phyloP scores from a whole-genome alignment of 305 asterid species.

The Fraxinus latifolia region DNA sequence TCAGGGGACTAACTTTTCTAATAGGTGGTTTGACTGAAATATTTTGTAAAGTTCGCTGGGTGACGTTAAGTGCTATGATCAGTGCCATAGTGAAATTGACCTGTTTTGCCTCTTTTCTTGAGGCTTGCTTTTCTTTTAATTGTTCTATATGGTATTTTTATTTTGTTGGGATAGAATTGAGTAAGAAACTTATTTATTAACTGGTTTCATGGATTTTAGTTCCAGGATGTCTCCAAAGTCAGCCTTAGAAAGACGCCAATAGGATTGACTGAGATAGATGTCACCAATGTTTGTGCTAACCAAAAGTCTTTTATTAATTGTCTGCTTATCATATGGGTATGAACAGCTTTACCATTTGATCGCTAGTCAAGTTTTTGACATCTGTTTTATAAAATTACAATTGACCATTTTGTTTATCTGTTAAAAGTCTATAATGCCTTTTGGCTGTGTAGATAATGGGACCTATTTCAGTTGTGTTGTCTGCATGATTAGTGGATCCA shows the following conservation, averaged over 20 bases:
- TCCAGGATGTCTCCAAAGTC: background rate
- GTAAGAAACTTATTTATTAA: background rate
- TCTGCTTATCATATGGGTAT: background rate
- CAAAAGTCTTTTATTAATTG: background rate
- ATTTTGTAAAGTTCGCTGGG: background rate
- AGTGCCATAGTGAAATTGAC: background rate
- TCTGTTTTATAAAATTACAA: background rate
- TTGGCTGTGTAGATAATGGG: background rate
- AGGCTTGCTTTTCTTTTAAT: background rate
- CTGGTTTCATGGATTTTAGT: background rate
- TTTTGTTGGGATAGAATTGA: background rate
- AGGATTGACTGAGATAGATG: background rate
- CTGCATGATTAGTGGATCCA: background rate
- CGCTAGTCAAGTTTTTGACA: background rate
- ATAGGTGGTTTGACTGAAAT: background rate
- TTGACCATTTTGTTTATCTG: background rate
- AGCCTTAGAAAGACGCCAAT: background rate
- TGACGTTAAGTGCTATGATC: background rate
- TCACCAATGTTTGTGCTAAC: background rate
- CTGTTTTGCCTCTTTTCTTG: background rate
- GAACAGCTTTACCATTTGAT: background rate
- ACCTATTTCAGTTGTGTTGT: background rate
- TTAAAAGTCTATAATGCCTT: background rate
- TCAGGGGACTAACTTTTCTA: background rate
- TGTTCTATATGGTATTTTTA: background rate